These are phyloP conservation scores for Cercospora janseana DNA, from an alignment of 2,329 filamentous ascomycete species.

Conservation along the genomic window DNA sequence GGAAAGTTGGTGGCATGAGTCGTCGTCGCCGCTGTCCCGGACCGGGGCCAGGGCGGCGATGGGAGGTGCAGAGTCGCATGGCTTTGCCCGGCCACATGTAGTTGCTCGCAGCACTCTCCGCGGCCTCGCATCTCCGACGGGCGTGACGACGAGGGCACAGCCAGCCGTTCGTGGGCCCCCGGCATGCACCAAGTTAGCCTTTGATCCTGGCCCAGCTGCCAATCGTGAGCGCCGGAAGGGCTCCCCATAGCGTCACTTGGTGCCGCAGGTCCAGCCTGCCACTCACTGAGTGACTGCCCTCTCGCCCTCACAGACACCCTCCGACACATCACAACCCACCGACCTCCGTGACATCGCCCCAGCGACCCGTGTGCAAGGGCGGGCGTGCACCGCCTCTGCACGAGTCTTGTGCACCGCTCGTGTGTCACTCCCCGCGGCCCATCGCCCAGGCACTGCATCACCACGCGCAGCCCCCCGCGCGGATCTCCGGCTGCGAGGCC, in stretches of 20 bases:
- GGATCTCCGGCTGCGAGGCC: not conserved
- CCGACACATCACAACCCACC: not conserved
- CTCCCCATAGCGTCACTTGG: conserved; percentile 4
- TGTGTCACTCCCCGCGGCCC: not conserved
- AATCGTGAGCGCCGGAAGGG: conserved; percentile 3
- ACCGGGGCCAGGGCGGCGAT: not conserved
- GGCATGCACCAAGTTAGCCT: too few species aligned
- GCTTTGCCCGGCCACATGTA: too few species aligned
- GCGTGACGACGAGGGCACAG: too few species aligned
- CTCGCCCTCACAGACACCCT: conserved; percentile 3
- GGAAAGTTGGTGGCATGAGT: too few species aligned
- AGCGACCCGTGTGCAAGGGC: too few species aligned
- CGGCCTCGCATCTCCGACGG: too few species aligned
- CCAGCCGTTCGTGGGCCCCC: too few species aligned
- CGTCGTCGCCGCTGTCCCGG: too few species aligned
- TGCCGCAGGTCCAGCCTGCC: not conserved
- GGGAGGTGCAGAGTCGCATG: not conserved
- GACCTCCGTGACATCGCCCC: not conserved
- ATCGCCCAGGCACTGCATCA: too few species aligned
- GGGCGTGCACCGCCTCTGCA: too few species aligned
- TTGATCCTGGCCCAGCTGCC: not conserved
- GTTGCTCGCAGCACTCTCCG: too few species aligned
- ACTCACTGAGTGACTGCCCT: not conserved
- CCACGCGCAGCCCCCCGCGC: not conserved
- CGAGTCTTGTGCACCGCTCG: not conserved